Conservation (phyloP, 306 rosid genomes). For the Arachis hypogaea region DNA sequence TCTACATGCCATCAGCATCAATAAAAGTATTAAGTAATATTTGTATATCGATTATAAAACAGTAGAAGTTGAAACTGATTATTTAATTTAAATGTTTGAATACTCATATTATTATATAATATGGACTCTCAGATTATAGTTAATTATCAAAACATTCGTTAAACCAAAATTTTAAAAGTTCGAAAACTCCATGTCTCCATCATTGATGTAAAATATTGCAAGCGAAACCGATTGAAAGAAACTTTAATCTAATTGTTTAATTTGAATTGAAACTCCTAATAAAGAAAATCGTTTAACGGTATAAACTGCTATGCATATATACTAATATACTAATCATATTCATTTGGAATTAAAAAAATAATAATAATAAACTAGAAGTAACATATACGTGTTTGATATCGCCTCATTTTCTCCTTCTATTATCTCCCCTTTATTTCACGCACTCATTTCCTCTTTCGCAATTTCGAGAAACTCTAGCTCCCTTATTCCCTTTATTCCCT, state of each 20-base stretch:
- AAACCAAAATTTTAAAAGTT: neutral
- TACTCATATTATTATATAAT: neutral
- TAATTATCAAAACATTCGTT: neutral
- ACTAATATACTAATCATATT: too few species aligned
- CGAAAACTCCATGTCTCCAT: neutral
- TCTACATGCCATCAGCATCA: neutral
- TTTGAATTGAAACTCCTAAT: neutral
- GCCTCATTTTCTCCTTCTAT: too few species aligned
- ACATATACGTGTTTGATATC: too few species aligned
- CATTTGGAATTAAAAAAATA: too few species aligned
- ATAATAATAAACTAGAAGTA: too few species aligned
- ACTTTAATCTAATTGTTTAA: neutral
- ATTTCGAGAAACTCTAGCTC: too few species aligned
- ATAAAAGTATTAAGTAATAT: neutral
- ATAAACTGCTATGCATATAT: too few species aligned
- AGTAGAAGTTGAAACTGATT: neutral
- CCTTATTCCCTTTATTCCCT: too few species aligned
- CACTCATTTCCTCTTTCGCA: too few species aligned
- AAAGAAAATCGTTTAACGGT: neutral
- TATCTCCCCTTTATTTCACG: too few species aligned
- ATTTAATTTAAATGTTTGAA: neutral
- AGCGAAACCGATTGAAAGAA: neutral
- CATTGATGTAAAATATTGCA: slow-evolving; percentile 4
- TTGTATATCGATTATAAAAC: neutral
- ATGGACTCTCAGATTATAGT: neutral